phyloP scores from a whole-genome alignment of 2,329 filamentous ascomycete genomes.

The Xylariales sp. region DNA sequence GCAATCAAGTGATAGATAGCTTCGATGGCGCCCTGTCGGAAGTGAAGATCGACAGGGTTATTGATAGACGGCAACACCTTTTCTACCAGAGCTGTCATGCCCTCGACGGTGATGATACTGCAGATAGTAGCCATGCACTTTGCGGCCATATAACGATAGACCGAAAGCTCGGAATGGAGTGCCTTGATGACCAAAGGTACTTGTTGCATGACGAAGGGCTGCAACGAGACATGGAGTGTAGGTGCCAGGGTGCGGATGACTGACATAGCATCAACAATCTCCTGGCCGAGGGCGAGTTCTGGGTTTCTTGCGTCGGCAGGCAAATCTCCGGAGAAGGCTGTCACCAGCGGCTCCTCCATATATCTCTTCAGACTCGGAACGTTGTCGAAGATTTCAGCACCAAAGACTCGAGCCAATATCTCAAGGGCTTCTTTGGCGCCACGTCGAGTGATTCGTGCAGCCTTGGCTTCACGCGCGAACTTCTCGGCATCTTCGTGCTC shows the following conservation, averaged over 20 bases:
- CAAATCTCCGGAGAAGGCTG: conserved; percentile 68
- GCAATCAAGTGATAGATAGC: conserved; percentile 95
- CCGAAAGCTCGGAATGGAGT: conserved; percentile 80
- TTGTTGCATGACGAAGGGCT: conserved; percentile 76
- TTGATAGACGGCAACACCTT: conserved; percentile 87
- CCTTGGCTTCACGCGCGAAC: conserved; percentile 84
- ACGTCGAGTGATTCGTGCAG: conserved; percentile 82
- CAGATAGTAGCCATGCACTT: conserved; percentile 97
- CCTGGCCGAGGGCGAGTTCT: conserved; percentile 75
- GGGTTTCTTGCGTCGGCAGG: conserved; percentile 70
- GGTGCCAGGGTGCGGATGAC: conserved; percentile 88
- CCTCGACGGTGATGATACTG: conserved; percentile 90
- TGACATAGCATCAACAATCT: conserved; percentile 90
- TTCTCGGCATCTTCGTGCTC: conserved; percentile 84
- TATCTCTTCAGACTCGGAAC: conserved; percentile 77
- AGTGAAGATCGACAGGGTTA: conserved; percentile 82
- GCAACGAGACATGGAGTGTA: conserved; percentile 71
- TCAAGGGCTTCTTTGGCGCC: conserved; percentile 94
- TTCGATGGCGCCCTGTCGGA: conserved; percentile 90
- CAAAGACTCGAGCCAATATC: conserved; percentile 77
- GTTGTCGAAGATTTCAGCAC: conserved; percentile 68
- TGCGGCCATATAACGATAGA: conserved; percentile 92
- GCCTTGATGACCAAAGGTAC: conserved; percentile 84
- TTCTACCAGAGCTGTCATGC: conserved; percentile 93
- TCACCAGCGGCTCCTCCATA: conserved; percentile 75